phyloP scores from a whole-genome alignment of 495 filamentous ascomycete species.

The Annulohypoxylon moriforme region DNA sequence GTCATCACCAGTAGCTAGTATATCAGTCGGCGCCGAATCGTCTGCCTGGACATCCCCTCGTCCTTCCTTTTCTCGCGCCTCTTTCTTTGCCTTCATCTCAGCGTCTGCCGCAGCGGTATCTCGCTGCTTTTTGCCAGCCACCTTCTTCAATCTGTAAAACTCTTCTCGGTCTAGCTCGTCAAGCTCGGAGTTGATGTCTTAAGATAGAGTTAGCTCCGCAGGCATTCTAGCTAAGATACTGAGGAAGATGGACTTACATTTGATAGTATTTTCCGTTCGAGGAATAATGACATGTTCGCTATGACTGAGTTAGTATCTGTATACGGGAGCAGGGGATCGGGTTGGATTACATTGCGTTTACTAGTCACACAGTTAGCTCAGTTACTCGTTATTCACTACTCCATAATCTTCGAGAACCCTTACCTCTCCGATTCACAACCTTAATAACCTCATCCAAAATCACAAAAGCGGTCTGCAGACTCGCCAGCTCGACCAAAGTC shows the following conservation, averaged over 20 bases:
- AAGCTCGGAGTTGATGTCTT: conserved; percentile 97
- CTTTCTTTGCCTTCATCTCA: conserved; percentile 72
- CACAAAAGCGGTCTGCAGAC: conserved; percentile 94
- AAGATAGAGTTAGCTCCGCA: background rate
- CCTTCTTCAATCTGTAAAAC: conserved; percentile 98
- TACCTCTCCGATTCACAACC: conserved; percentile 94
- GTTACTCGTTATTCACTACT: background rate
- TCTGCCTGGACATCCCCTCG: conserved; percentile 61
- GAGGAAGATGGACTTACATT: conserved; percentile 66
- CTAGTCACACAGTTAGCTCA: conserved; percentile 59
- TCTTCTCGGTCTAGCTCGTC: conserved; percentile 98
- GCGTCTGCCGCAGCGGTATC: conserved; percentile 80
- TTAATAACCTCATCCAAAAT: conserved; percentile 99
- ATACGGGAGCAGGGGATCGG: background rate
- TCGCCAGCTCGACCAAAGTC: conserved; percentile 95
- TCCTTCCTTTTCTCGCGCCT: conserved; percentile 51
- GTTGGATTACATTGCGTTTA: conserved; percentile 88
- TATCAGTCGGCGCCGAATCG: conserved; percentile 65
- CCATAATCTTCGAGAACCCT: conserved; percentile 41
- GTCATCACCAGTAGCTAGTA: conserved; percentile 88
- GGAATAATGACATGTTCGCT: conserved; percentile 98
- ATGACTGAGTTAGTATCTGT: conserved; percentile 34
- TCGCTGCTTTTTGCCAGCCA: conserved; percentile 92
- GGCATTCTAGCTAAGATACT: background rate
- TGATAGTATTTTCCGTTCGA: conserved; percentile 98